Conservation (phyloP, 352 stramenopile genomes). For the Phytophthora sansomeana region DNA sequence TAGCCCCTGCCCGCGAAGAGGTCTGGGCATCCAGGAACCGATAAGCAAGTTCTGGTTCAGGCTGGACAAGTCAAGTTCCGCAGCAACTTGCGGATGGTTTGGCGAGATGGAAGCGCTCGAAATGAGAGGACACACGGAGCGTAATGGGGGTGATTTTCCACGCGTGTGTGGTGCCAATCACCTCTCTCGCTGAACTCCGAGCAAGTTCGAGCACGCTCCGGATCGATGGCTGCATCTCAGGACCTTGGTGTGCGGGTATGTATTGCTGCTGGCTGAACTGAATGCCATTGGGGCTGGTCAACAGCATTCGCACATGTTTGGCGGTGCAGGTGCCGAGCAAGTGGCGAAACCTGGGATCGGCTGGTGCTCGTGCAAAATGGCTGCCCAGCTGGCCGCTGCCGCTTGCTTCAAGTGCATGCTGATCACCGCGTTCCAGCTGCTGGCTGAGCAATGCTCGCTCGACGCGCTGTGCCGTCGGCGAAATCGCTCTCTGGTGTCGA, state of each 20-base stretch:
- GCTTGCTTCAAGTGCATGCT: slow-evolving; percentile 34
- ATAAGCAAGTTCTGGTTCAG: not conserved
- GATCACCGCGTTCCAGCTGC: slow-evolving; percentile 30
- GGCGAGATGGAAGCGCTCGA: not conserved
- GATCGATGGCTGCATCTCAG: slow-evolving; percentile 8
- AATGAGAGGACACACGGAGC: slow-evolving; percentile 4
- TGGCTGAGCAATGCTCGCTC: slow-evolving; percentile 21
- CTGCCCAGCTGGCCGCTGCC: slow-evolving; percentile 5
- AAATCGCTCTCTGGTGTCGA: not conserved
- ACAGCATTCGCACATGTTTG: not conserved
- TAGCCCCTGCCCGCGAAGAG: not conserved
- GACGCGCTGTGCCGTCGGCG: slow-evolving; percentile 1
- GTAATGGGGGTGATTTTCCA: slow-evolving; percentile 11
- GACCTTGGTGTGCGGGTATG: not conserved
- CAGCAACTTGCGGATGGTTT: not conserved
- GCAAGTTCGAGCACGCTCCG: not conserved
- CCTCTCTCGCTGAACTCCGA: slow-evolving; percentile 1
- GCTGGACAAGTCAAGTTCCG: slow-evolving; percentile 16
- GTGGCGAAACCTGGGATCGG: not conserved
- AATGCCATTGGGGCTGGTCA: not conserved
- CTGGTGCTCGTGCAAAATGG: slow-evolving; percentile 17
- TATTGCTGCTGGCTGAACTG: not conserved
- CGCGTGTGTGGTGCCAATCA: slow-evolving; percentile 10
- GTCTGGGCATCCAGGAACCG: not conserved
- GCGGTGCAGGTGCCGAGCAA: not conserved